A percentile compares a stretch with the other conserved stretches of the same genome.
phyloP scores from a whole-genome alignment of 2,329 filamentous ascomycete genomes.

The Penicillium oxalicum region DNA sequence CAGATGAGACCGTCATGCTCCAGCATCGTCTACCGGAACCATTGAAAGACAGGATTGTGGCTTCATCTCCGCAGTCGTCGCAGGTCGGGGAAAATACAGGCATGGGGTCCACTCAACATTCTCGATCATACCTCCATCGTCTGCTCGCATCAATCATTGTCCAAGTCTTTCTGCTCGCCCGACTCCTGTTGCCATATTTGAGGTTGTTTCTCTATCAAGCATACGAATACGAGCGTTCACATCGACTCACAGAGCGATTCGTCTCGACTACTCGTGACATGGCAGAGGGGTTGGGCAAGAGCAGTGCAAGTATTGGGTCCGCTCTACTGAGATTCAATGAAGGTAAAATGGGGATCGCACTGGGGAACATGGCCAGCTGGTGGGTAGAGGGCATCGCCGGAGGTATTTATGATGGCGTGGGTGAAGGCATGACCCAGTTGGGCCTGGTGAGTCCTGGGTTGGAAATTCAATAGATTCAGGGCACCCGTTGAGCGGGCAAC shows the following conservation, averaged over 20 bases:
- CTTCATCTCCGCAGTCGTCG: slow-evolving; percentile 1
- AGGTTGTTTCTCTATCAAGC: slow-evolving; percentile 49
- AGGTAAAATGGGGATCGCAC: slow-evolving; percentile 55
- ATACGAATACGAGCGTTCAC: slow-evolving; percentile 59
- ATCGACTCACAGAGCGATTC: slow-evolving; percentile 58
- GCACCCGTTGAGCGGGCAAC: slow-evolving; percentile 6
- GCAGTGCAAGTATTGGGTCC: slow-evolving; percentile 48
- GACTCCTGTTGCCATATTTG: slow-evolving; percentile 58
- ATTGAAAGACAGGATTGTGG: slow-evolving; percentile 14
- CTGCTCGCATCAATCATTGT: slow-evolving; percentile 53
- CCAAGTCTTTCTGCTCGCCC: slow-evolving; percentile 53
- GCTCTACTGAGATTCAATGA: slow-evolving; percentile 57
- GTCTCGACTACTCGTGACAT: slow-evolving; percentile 48
- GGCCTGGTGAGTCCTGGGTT: slow-evolving; percentile 24
- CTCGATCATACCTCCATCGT: slow-evolving; percentile 52
- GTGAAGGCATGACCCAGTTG: slow-evolving; percentile 48
- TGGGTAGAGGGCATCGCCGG: slow-evolving; percentile 58
- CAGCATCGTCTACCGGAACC: slow-evolving; percentile 23
- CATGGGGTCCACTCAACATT: not conserved
- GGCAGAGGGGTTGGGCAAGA: slow-evolving; percentile 50
- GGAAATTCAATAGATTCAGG: slow-evolving; percentile 14
- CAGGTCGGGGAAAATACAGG: not conserved
- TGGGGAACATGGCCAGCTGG: slow-evolving; percentile 55
- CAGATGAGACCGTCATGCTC: slow-evolving; percentile 27
- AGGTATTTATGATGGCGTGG: slow-evolving; percentile 60